These are phyloP conservation scores for Saposhnikovia divaricata DNA, from an alignment of 129 eudicot genomes.

Conservation along the genomic window DNA sequence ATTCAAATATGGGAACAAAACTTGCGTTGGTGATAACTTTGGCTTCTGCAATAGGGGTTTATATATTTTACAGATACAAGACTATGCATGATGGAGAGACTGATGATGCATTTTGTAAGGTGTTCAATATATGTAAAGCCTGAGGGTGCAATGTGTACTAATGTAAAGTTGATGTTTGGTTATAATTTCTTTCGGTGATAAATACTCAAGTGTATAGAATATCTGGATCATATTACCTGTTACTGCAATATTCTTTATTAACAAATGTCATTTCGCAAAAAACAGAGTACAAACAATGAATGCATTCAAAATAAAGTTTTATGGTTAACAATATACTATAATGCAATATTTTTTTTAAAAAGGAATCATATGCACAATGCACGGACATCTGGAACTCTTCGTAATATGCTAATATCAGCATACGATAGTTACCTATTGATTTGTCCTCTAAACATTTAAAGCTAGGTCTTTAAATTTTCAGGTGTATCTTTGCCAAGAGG, in stretches of 20 bases:
- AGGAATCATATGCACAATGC: too few species aligned
- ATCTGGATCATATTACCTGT: background rate
- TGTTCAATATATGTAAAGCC: background rate
- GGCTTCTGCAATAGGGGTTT: slow-evolving; percentile 32
- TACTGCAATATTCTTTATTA: background rate
- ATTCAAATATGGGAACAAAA: slow-evolving; percentile 19
- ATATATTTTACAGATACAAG: slow-evolving; percentile 23
- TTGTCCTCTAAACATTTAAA: too few species aligned
- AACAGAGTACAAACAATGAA: background rate
- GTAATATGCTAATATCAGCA: too few species aligned
- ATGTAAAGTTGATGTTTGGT: background rate
- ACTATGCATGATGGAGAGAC: background rate
- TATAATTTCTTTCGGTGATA: background rate
- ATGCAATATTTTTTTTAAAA: too few species aligned
- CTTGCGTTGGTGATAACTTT: slow-evolving; percentile 25
- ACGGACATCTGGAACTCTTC: too few species aligned
- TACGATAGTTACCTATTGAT: too few species aligned
- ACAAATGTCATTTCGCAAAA: background rate
- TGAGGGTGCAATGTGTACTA: background rate
- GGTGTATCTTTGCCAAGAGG: too few species aligned
- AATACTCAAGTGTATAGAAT: background rate
- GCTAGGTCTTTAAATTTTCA: too few species aligned
- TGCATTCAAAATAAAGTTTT: too few species aligned
- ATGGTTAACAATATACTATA: too few species aligned
- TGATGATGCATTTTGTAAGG: background rate